Base-by-base conservation (phyloP, 805 yeast species). In the Starmerella scarabaei region DNA sequence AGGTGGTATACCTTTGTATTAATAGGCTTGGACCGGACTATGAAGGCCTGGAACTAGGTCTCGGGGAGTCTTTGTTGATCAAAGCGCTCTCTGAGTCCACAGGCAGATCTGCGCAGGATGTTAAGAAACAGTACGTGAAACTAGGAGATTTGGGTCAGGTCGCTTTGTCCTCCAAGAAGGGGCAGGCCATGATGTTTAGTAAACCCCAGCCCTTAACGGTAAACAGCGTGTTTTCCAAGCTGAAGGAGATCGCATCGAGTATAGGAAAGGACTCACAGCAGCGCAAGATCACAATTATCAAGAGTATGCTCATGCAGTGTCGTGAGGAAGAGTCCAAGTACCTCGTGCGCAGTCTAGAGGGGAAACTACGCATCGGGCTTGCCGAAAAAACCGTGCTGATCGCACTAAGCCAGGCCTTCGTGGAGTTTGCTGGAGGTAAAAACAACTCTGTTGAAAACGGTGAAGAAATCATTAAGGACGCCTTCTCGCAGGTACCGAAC, bases 1-100 rank as follows among this genome's bases (percentile, higher is more conserved):
- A 72, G 40, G 75, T 83, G 1, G 80, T 86, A 1, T 91, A 88
- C 52, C 67, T 91, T 15, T 80, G 81, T 61, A 85, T 88, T 56
- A 88, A 88, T 57, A 66, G 88, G 45, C 63, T 86, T 8, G 95
- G 96, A 0, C 98, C 98, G 0, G 98, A 91, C 57, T 91, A 91
- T 55, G 94, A 84, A 55, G 96, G 93, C 23, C 63, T 88, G 42
- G 98, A 91, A 55, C 65, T 91, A 20, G 98, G 98, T 0, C 67
- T 91, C 2, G 98, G 98, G 15, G 98, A 91, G 58, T 76, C 93
- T 2, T 57, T 91, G 9, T 63, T 91, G 21, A 75, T 86, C 53
- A 91, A 86, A 54, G 91, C 97, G 0, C 73, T 91, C 30, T 75
- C 85, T 27, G 94, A 82, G 54, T 74, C 93, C 36, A 86, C 94